Evolutionary conservation across 176 grass and related monocot genomes (phyloP).

Genomic region (Chrysopogon serrulatus): DNA sequence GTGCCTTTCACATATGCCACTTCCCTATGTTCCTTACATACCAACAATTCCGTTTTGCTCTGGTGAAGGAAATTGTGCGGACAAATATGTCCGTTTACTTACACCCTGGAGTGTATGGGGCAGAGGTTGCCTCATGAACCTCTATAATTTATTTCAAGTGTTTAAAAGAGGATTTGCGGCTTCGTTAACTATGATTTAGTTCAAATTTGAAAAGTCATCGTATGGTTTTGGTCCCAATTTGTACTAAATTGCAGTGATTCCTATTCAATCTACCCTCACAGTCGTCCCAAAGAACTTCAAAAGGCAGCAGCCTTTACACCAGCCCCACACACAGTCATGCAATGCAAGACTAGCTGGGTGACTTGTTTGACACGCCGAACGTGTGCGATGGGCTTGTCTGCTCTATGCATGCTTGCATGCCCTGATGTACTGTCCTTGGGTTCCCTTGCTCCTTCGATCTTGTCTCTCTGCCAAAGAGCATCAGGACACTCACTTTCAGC

Average conservation of each 20-base stretch:
- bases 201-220: background rate
- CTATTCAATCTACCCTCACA: background rate
- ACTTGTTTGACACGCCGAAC: background rate
- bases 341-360: background rate
- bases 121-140: background rate
- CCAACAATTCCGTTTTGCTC: background rate
- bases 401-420: background rate
- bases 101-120: background rate
- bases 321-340: background rate
- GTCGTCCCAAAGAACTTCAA: background rate
- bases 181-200: background rate
- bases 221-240: background rate
- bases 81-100: background rate
- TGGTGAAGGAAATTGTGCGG: background rate
- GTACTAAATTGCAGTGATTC: background rate
- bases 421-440: background rate
- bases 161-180: background rate
- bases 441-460: background rate
- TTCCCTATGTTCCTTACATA: background rate
- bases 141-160: background rate
- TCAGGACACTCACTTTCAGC: background rate
- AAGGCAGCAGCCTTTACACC: background rate
- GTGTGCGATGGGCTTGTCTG: background rate
- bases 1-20: background rate
- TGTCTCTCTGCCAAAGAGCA: background rate